Evolutionary conservation across 1,284 basidiomycete species (phyloP).

Genomic region (Ceratobasidium sp.): DNA sequence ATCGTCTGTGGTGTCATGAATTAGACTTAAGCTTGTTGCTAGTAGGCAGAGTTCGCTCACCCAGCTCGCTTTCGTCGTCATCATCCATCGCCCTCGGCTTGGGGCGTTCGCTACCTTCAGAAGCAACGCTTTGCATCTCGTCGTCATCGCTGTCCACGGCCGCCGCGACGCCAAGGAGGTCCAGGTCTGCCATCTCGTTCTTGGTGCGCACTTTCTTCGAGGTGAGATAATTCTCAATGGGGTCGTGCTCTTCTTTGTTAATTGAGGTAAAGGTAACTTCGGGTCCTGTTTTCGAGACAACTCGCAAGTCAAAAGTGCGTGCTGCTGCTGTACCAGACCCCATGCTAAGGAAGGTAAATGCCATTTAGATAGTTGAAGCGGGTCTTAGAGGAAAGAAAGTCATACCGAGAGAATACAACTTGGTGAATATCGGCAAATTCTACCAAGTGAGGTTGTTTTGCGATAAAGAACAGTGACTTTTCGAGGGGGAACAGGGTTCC

Average conservation of each 20-base stretch:
- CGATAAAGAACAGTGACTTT: conserved; percentile 98
- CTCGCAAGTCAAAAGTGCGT: conserved; percentile 95
- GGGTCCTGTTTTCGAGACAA: conserved; percentile 83
- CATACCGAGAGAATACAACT: conserved; percentile 89
- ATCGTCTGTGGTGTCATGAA: conserved; percentile 67
- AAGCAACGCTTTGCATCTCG: conserved; percentile 79
- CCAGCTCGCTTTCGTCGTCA: conserved; percentile 86
- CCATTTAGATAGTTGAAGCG: conserved; percentile 23
- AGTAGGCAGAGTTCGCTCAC: conserved; percentile 62
- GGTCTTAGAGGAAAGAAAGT: background rate
- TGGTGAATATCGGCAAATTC: conserved; percentile 93
- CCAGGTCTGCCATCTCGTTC: conserved; percentile 96
- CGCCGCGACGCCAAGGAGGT: conserved; percentile 75
- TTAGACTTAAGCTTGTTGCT: background rate
- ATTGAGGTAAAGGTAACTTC: conserved; percentile 94
- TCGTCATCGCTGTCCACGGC: conserved; percentile 84
- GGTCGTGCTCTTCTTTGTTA: conserved; percentile 95
- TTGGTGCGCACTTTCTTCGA: conserved; percentile 95
- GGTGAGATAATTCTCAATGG: conserved; percentile 86
- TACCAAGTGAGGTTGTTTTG: conserved; percentile 94
- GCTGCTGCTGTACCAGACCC: conserved; percentile 89
- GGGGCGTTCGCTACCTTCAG: conserved; percentile 65
- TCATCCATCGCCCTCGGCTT: conserved; percentile 72
- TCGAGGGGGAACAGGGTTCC: conserved; percentile 98
- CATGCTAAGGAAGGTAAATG: conserved; percentile 64